Conservation (phyloP, 345 rosid genomes). For the Abelmoschus esculentus region DNA sequence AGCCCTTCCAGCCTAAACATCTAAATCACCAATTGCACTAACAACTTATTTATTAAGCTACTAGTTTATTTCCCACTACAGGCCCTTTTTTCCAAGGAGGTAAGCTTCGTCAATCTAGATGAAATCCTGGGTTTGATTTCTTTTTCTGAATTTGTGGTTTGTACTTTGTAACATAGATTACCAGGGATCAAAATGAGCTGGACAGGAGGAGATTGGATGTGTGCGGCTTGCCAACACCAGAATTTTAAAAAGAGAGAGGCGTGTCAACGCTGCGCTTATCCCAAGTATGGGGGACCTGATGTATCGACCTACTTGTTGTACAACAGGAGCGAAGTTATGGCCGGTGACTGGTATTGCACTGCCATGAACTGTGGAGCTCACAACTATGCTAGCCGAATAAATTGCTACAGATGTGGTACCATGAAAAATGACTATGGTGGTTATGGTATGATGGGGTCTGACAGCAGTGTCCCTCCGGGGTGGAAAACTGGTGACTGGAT, state of each 20-base stretch:
- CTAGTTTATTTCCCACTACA: background rate
- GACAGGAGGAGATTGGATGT: conserved; percentile 86
- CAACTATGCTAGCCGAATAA: conserved; percentile 79
- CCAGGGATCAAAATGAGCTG: conserved; percentile 48
- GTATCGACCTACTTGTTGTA: conserved; percentile 37
- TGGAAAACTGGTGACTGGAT: conserved; percentile 98
- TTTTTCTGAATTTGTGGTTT: conserved; percentile 1
- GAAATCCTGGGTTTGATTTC: background rate
- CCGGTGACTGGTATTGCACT: conserved; percentile 97
- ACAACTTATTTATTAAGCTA: background rate
- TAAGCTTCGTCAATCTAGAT: background rate
- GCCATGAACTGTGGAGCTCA: conserved; percentile 77
- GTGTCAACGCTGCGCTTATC: conserved; percentile 70
- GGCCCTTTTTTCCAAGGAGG: conserved; percentile 10
- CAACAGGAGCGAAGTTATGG: conserved; percentile 51
- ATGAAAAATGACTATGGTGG: conserved; percentile 34
- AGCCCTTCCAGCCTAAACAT: conserved; percentile 20
- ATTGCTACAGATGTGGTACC: conserved; percentile 65
- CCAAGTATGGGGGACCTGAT: conserved; percentile 71
- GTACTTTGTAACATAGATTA: conserved; percentile 1
- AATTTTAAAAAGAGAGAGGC: conserved; percentile 70
- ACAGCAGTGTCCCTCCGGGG: conserved; percentile 52
- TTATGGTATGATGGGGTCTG: conserved; percentile 4
- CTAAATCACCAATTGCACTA: conserved; percentile 24
- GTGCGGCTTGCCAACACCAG: conserved; percentile 65